Conservation (phyloP, 192 early-diverging fungal genomes). For the Spizellomyces punctatus region DNA sequence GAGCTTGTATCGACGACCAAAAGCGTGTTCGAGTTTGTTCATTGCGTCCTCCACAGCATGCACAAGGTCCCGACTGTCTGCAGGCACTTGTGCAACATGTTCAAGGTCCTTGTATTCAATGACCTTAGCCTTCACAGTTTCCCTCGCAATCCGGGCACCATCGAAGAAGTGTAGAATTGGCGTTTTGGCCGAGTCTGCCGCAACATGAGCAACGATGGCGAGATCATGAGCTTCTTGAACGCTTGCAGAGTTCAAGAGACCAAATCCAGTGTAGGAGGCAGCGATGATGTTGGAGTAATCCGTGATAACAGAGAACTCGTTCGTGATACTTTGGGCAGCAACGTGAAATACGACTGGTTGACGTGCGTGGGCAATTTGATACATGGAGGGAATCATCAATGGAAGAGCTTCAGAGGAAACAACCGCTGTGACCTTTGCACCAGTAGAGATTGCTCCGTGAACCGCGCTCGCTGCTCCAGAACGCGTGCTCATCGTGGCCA, state of each 20-base stretch:
- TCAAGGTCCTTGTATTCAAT: constrained; percentile 49
- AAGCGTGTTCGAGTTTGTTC: constrained; percentile 38
- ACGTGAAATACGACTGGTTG: constrained; percentile 84
- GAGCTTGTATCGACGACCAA: constrained; percentile 67
- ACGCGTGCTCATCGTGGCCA: constrained; percentile 77
- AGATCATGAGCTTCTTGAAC: constrained; percentile 91
- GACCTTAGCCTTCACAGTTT: constrained; percentile 57
- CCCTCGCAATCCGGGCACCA: constrained; percentile 62
- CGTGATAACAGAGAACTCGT: constrained; percentile 55
- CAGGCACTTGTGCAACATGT: constrained; percentile 15
- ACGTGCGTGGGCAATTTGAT: constrained; percentile 62
- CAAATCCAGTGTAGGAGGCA: constrained; percentile 78
- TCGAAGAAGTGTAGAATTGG: constrained; percentile 85
- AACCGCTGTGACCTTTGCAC: constrained; percentile 57
- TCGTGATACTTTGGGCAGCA: constrained; percentile 66
- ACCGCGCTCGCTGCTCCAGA: constrained; percentile 76
- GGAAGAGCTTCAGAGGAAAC: constrained; percentile 75
- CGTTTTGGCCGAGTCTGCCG: constrained; percentile 57
- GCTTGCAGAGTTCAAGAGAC: constrained; percentile 71
- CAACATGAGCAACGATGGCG: constrained; percentile 79
- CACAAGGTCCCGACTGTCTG: constrained; percentile 18
- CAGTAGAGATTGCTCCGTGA: constrained; percentile 68
- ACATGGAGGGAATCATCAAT: constrained; percentile 82
- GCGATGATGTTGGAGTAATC: constrained; percentile 75
- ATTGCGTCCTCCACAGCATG: constrained; percentile 54